phyloP scores from a whole-genome alignment of 345 rosid genomes.

The Lumnitzera littorea region DNA sequence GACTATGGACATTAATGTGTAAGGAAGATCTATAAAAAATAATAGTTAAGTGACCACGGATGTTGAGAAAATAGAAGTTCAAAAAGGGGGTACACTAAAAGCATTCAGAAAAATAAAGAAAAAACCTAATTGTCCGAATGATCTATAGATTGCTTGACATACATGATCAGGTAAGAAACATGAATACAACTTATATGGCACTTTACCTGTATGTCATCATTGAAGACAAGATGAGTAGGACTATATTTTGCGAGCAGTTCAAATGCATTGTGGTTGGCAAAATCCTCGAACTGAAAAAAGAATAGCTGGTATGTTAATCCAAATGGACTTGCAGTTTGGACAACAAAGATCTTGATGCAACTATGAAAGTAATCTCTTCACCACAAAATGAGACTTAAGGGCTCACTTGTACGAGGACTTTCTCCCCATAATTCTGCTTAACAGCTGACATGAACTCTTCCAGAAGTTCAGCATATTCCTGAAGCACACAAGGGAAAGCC shows the following conservation, averaged over 20 bases:
- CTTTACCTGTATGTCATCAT: slow-evolving; percentile 89
- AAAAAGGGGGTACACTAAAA: too few species aligned
- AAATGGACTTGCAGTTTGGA: too few species aligned
- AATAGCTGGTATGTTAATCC: neutral
- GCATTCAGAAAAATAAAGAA: too few species aligned
- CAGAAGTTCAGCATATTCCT: slow-evolving; percentile 90
- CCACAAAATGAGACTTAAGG: slow-evolving; percentile 6
- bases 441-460: slow-evolving; percentile 91
- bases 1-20: neutral
- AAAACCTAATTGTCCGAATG: too few species aligned
- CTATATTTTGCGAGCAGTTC: slow-evolving; percentile 73
- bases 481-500: slow-evolving; percentile 5
- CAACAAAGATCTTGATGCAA: neutral
- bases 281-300: slow-evolving; percentile 81
- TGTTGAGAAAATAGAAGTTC: too few species aligned
- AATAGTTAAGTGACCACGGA: too few species aligned
- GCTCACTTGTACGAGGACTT: slow-evolving; percentile 76
- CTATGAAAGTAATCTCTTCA: neutral
- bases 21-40: too few species aligned
- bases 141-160: too few species aligned
- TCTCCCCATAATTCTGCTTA: slow-evolving; percentile 89
- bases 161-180: too few species aligned
- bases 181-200: neutral
- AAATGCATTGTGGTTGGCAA: slow-evolving; percentile 95
- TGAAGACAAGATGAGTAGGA: slow-evolving; percentile 82